These are phyloP conservation scores for Durotheca rogersii DNA, from an alignment of 495 filamentous ascomycete species.

Conservation along the genomic window DNA sequence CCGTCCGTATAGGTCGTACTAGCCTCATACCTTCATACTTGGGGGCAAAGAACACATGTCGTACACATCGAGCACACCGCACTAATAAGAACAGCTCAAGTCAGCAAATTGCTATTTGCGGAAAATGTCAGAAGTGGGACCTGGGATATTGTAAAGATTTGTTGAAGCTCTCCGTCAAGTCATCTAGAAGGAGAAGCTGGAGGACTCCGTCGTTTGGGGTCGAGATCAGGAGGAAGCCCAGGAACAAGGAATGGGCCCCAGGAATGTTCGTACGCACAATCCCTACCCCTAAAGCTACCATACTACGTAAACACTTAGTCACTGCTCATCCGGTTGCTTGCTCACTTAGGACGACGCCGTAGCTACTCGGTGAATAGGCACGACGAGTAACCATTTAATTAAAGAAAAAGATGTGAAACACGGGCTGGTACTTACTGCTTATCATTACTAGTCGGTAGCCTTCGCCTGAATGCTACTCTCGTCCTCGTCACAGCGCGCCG, in stretches of 20 bases:
- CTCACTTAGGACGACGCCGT: background rate
- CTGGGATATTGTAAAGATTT: too few relatives aligned
- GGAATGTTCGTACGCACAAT: constrained; percentile 15
- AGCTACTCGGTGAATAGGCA: background rate
- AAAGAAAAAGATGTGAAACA: background rate
- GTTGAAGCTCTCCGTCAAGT: too few relatives aligned
- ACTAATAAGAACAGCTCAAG: constrained; percentile 15
- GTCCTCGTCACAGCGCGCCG: constrained; percentile 23
- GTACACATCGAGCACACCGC: constrained; percentile 32
- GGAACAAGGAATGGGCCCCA: background rate
- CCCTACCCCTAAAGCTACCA: constrained; percentile 25
- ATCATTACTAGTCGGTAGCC: constrained; percentile 29
- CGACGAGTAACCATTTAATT: background rate
- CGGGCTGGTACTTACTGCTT: constrained; percentile 27
- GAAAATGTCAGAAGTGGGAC: constrained; percentile 12
- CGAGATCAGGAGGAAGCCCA: background rate
- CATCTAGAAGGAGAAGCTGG: constrained; percentile 5
- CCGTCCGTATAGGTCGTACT: constrained; percentile 33
- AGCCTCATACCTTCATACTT: constrained; percentile 27
- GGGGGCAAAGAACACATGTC: constrained; percentile 29
- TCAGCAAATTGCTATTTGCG: constrained; percentile 16
- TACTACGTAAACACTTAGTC: too few relatives aligned
- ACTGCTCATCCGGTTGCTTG: constrained; percentile 7
- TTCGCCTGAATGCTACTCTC: constrained; percentile 27
- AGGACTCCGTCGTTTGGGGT: background rate